Base-by-base conservation (phyloP, 768 basidiomycete species). In the Saitozyma podzolica region DNA sequence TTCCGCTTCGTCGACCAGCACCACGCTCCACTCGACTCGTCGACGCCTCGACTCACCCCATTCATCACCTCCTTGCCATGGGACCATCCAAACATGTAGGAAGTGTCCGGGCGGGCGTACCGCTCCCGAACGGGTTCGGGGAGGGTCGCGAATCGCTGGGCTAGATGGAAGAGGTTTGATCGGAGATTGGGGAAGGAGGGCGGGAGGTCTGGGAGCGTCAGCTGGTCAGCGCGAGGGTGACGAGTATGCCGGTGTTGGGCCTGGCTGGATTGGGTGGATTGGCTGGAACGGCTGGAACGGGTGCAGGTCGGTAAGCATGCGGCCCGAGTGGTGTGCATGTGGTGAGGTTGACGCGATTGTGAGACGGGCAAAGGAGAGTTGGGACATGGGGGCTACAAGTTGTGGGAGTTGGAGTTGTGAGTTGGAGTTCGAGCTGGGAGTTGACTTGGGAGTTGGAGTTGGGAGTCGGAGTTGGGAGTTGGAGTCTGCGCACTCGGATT, bases 41-140 rank as follows among this genome's bases (percentile, higher is more conserved):
- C 8, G 49, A 47, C 14, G 8, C 39, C 14, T 8, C 7, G 3
- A 58, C 77, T 65, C 57, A 79, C 78, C 13, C 94, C 94, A 72
- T 97, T 97, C 93, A 97, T 96, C 51, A 94, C 86, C 83, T 97
- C 95, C 87, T 97, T 96, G 58, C 95, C 95, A 80, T 95, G 91
- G 50, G 89, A 91, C 95, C 95, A 98, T n/a, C 95, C 95, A 78
- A 93, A 97, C 89, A 89, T 89, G 74, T 91, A 96, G 60, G 84
- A 85, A 68, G 87, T 89, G 29, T 79, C 80, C 0, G 86, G 82
- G 78, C 93, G 87, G 19, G 87, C 84, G 72, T 91, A 91, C 58
- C 84, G 85, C 76, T 96, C 92, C 52, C 89, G 84, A 16, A 80
- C 79, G 16, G 78, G 72, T 59, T 89, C 86, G 39, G 89, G 86